Base-by-base conservation (phyloP, 352 stramenopile genomes). In the Thalassiosira hispida region DNA sequence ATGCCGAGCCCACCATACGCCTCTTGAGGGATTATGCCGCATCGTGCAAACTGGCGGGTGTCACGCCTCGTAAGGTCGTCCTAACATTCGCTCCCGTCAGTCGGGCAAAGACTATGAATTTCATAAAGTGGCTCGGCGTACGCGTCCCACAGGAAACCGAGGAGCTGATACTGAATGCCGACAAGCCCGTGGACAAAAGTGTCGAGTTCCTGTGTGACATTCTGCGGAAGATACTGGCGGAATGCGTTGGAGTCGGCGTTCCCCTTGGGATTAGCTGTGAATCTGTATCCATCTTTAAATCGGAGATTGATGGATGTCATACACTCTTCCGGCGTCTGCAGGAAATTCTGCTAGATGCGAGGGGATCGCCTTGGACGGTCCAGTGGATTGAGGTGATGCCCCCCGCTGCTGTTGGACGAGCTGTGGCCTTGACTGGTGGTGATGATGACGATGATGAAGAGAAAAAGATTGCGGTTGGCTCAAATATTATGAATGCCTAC, bases 41-140 rank as follows among this genome's bases (percentile, higher is more conserved):
- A 11, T n/a, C 85, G 2, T 91, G 85, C 63, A 77, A 73, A 38
- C 22, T 72, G 60, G 33, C 73, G 11, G 80, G 77, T 4, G 23
- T 91, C 0, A 29, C 65, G 8, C 85, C 85, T 1, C 71, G 75
- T 62, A 92, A 92, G 67, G 73, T 92, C 11, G 65, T 92, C 0
- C 51, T 92, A 11, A 92, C 87, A 2, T 92, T 92, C 71, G 83
- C 83, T 35, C 87, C 87, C 25, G 87, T 84, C 9, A 77, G 64
- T 20, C 22, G 85, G 46, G 47, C 65, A 1, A 92, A 92, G 44
- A 91, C 87, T 11, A 85, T 92, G 76, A 77, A 61, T 47, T 92
- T 92, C 67, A 74, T 92, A 18, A 91, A 92, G 52, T 92, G 87
- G 87, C 51, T 92, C 16, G 87, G 87, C 11, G 83, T 92, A 16